Base-by-base conservation (phyloP, 1,284 basidiomycete species). In the Wolfiporia cocos region DNA sequence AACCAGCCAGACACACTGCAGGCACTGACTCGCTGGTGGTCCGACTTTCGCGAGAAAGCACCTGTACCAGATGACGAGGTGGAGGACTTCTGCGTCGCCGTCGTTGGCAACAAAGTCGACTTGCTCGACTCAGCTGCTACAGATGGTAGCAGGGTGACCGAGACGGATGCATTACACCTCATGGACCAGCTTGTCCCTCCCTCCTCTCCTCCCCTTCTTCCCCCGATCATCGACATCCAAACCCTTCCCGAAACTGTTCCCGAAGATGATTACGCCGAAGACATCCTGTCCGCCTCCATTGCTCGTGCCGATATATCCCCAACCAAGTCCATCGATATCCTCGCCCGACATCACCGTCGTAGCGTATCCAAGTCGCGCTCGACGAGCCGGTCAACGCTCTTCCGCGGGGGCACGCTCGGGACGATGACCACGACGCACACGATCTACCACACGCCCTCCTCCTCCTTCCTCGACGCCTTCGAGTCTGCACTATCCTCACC, bases 71-170 rank as follows among this genome's bases (percentile, higher is more conserved):
- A 86, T 33, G 79, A 76, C 30, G 78, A 81, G 15, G 55, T 73
- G 33, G 69, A 73, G 34, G 71, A 77, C 24, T 90, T 79, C 55
- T 86, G 84, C 52, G 81, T 78, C 46, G 75, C 83, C 6, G 71
- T 88, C 6, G 86, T 91, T 2, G 88, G 87, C 39, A 89, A 88
- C 63, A 92, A 92, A 67, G 68, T 74, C 4, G 87, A 91, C 58
- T 56, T 86, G 6, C 40, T 41, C 1, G 40, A 48, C 52, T 35
- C 39, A n/a, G 34, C 42, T 24, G 34, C 22, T 7, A 39, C 22
- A 3, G 43, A 12, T 33, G 40, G 35, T 15, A 48, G 46, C 5
- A 41, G 52, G 1, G 66, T 70, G 20, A 61, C 58, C 38, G 66
- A 67, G 45, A 52, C 52, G 15, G 58, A 66, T 33, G 71, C 64